Percentiles rank a stretch among this genome's conserved stretches.
Conservation (phyloP, 176 grass and related monocot genomes). For the Zoysia pacifica region DNA sequence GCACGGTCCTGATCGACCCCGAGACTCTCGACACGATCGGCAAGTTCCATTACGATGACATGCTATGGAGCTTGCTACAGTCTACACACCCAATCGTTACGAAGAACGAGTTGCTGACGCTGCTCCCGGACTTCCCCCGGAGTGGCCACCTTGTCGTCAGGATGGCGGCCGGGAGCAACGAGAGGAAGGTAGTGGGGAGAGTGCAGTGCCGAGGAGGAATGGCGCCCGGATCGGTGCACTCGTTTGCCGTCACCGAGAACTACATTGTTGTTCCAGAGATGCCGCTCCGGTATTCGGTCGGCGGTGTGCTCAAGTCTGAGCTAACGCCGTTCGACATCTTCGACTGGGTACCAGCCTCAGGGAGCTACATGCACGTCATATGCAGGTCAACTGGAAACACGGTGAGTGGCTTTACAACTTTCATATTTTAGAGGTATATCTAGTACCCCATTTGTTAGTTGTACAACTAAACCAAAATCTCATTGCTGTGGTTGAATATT, state of each 20-base stretch:
- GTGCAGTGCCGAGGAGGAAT: conserved; percentile 78
- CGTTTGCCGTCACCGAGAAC: no score
- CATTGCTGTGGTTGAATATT: no score
- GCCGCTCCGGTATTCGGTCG: conserved; percentile 80
- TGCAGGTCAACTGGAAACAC: conserved; percentile 86
- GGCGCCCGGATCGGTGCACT: conserved; percentile 94
- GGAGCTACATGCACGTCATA: conserved; percentile 94
- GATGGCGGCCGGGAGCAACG: conserved; percentile 78
- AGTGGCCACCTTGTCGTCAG: no score
- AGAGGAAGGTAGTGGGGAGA: conserved; percentile 73
- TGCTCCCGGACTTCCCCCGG: no score
- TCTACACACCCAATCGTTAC: conserved; percentile 88
- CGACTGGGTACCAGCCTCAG: conserved; percentile 72
- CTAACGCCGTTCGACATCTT: conserved; percentile 98
- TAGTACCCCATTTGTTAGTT: no score
- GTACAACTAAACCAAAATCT: no score
- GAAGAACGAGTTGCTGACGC: no score
- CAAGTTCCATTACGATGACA: conserved; percentile 80
- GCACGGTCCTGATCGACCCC: conserved; percentile 80
- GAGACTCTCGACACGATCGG: conserved; percentile 84
- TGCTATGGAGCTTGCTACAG: conserved; percentile 69
- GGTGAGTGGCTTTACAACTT: conserved; percentile 43
- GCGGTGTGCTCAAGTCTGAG: conserved; percentile 80
- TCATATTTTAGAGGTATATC: no score
- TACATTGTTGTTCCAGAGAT: no score